Conservation (phyloP, 345 rosid genomes). For the Aquilaria malaccensis region DNA sequence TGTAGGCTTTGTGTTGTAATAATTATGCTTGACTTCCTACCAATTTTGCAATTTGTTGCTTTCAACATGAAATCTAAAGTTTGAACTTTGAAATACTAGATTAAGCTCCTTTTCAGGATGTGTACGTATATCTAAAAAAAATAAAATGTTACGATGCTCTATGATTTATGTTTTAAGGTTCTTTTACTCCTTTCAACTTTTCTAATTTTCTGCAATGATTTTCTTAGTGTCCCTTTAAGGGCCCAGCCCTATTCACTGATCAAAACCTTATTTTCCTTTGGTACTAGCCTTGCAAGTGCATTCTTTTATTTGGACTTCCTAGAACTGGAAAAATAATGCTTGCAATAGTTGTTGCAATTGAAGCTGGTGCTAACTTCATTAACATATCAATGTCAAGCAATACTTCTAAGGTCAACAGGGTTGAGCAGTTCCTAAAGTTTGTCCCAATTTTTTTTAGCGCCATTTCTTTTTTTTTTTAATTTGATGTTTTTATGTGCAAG, state of each 20-base stretch:
- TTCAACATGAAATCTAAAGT: too few relatives aligned
- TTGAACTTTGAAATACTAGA: too few relatives aligned
- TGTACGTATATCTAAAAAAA: background rate
- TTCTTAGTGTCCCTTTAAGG: background rate
- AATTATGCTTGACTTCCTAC: background rate
- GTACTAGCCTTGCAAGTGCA: conserved; percentile 81
- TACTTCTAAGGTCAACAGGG: conserved; percentile 60
- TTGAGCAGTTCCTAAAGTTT: conserved; percentile 1
- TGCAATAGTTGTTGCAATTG: conserved; percentile 93
- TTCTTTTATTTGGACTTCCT: conserved; percentile 87
- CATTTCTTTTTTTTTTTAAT: conserved; percentile 5
- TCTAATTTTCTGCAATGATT: background rate
- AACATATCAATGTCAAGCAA: conserved; percentile 89
- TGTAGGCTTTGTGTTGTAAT: too few relatives aligned
- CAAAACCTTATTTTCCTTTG: background rate
- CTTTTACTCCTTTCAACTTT: background rate
- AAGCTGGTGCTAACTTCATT: conserved; percentile 93
- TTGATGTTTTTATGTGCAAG: conserved; percentile 34
- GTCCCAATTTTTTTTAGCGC: conserved; percentile 1
- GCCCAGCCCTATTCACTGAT: background rate
- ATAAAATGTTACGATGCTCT: background rate
- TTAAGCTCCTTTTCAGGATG: too few relatives aligned
- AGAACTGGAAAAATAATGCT: conserved; percentile 97
- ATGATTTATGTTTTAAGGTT: background rate
- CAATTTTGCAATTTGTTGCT: background rate